phyloP scores from a whole-genome alignment of 805 yeast species.

The Candida nonsorbophila region DNA sequence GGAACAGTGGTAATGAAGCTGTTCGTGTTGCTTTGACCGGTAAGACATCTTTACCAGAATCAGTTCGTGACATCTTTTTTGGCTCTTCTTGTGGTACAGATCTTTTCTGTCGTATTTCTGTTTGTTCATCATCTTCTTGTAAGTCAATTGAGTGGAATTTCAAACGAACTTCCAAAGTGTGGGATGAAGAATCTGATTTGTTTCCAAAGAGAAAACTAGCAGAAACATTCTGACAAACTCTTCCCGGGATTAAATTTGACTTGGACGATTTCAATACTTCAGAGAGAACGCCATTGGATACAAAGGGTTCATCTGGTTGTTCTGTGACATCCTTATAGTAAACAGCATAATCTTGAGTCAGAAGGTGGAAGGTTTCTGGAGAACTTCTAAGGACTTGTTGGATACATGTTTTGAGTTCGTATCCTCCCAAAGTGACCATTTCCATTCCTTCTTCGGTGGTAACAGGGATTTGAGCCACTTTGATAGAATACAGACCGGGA shows the following conservation, averaged over 20 bases:
- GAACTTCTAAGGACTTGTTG: slow-evolving; percentile 32
- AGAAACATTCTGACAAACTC: slow-evolving; percentile 55
- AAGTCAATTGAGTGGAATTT: slow-evolving; percentile 39
- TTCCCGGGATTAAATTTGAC: slow-evolving; percentile 37
- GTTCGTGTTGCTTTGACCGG: slow-evolving; percentile 41
- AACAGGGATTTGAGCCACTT: slow-evolving; percentile 33
- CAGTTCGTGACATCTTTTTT: neutral
- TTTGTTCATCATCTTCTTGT: slow-evolving; percentile 2
- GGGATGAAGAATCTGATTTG: slow-evolving; percentile 27
- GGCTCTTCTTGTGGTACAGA: no score
- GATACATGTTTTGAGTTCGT: slow-evolving; percentile 33
- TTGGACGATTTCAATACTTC: slow-evolving; percentile 20
- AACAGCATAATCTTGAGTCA: slow-evolving; percentile 38
- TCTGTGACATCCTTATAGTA: slow-evolving; percentile 43
- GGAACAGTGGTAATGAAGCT: slow-evolving; percentile 37
- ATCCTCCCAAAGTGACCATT: slow-evolving; percentile 35
- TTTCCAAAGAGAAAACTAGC: slow-evolving; percentile 37
- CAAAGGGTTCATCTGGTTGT: slow-evolving; percentile 46
- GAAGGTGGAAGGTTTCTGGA: slow-evolving; percentile 38
- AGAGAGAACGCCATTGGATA: slow-evolving; percentile 35
- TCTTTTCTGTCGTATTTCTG: slow-evolving; percentile 3
- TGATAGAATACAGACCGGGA: slow-evolving; percentile 25
- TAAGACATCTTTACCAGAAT: slow-evolving; percentile 5
- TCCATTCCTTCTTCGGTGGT: slow-evolving; percentile 12
- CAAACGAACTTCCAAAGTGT: slow-evolving; percentile 54